phyloP scores from a whole-genome alignment of 164 flowering plant genomes.

The Akebia trifoliata region DNA sequence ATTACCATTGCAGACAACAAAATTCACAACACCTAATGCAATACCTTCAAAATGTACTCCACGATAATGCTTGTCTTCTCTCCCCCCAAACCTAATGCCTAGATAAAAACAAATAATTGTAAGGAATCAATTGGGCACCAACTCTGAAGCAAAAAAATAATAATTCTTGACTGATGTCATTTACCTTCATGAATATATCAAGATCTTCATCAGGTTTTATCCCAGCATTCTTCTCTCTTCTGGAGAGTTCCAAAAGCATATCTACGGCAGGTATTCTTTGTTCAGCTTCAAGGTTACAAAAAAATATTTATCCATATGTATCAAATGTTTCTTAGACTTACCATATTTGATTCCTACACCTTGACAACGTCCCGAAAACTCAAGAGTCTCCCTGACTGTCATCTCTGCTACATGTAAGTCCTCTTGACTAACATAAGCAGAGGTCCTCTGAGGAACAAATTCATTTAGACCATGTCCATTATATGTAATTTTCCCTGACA shows the following conservation, averaged over 20 bases:
- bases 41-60: constrained; percentile 89
- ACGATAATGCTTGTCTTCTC: constrained; percentile 67
- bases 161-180: background rate
- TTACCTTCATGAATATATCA: constrained; percentile 95
- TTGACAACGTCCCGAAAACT: constrained; percentile 83
- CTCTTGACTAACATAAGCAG: constrained; percentile 90
- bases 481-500: constrained; percentile 73
- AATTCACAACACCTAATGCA: constrained; percentile 3
- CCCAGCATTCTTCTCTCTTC: constrained; percentile 85
- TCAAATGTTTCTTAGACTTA: constrained; percentile 21
- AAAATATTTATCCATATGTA: background rate
- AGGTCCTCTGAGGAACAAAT: constrained; percentile 80
- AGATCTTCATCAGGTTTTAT: constrained; percentile 96
- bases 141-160: background rate
- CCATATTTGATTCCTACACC: constrained; percentile 90
- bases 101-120: background rate
- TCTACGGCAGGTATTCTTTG: constrained; percentile 35
- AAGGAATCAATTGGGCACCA: background rate
- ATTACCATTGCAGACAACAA: background rate
- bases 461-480: constrained; percentile 71
- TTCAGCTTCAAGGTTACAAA: background rate
- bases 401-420: constrained; percentile 91
- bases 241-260: constrained; percentile 90
- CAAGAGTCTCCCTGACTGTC: constrained; percentile 92
- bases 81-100: constrained; percentile 86